Base-by-base conservation (phyloP, 2,329 filamentous ascomycete genomes). In the Massarina eburnea region DNA sequence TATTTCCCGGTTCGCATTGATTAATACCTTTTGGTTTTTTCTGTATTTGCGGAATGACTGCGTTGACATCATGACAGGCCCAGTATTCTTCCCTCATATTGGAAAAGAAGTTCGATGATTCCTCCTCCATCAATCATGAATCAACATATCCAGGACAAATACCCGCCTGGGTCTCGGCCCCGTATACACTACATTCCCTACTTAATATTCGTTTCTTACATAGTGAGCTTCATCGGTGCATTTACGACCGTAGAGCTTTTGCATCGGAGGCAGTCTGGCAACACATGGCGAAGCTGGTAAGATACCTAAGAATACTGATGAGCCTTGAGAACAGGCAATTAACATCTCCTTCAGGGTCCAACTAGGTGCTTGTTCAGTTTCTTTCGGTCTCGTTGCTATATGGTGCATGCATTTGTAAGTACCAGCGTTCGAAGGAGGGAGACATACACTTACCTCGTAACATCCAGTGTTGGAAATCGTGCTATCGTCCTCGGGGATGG, bases 191-290 rank as follows among this genome's bases (percentile, higher is more conserved):
- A 74, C 43, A 57, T 67, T 1, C 58, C 62, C 4, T 63, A 61
- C 22, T 39, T 88, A 79, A 62, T 68, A 15, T 57, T 67, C n/a
- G 55, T 61, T 18, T 86, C 84, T 1, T 86, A 81, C 57, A 71
- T 86, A 34, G 77, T 85, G 54, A 94, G 89, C 62, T 82, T 88
- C 51, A 75, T 88, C 53, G 91, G 91, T 51, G 85, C 88, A 39
- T 79, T 83, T 40, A 89, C 89, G 3, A 91, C 90, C 0, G 76
- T 95, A 24, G 91, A 95, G 68, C 74, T 95, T 47, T 82, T 95
- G 41, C 88, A 94, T 64, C 77, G 88, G 47, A 78, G 88, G 55
- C 90, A 86, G 1, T 83, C 86, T 2, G 80, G 80, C 43, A 49
- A 49, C 35, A 63, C 64, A 33, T 67, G 62, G 63, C 54, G 63